phyloP scores from a whole-genome alignment of 768 basidiomycete genomes.

The Chalciporus pseudorubinellus region DNA sequence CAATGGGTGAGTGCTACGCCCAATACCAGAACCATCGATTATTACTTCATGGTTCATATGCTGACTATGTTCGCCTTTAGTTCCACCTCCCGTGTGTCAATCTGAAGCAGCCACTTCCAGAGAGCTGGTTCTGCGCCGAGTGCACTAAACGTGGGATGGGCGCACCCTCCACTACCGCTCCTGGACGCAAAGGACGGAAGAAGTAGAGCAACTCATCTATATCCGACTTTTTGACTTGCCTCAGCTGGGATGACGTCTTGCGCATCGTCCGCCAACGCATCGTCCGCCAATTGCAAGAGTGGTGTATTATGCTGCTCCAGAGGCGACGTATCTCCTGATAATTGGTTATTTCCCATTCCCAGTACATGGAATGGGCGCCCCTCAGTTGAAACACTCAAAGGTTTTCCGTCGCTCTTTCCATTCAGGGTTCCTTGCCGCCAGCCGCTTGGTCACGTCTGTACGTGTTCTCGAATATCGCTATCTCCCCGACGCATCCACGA shows the following conservation, averaged over 20 bases:
- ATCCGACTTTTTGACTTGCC: neutral
- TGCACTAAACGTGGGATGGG: slow-evolving; percentile 43
- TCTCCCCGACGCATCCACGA: neutral
- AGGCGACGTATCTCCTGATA: neutral
- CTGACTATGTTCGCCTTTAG: slow-evolving; percentile 32
- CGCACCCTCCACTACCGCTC: slow-evolving; percentile 24
- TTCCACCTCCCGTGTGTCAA: slow-evolving; percentile 64
- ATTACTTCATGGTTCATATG: slow-evolving; percentile 1
- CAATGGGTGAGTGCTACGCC: slow-evolving; percentile 55
- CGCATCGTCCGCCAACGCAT: neutral
- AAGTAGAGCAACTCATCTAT: slow-evolving; percentile 29
- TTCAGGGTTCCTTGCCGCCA: no score
- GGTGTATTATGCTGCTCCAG: neutral
- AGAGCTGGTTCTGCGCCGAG: slow-evolving; percentile 58
- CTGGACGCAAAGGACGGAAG: slow-evolving; percentile 41
- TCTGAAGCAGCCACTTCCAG: slow-evolving; percentile 54
- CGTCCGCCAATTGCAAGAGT: neutral
- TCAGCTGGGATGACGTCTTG: neutral
- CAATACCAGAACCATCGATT: neutral
- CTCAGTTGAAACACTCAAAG: no score
- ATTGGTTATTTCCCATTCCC: neutral
- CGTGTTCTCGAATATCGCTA: neutral
- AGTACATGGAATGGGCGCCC: neutral
- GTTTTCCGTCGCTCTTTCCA: no score
- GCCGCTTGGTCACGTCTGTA: neutral